Base-by-base conservation (phyloP, 2,329 filamentous ascomycete species). In the Waltergamsia citrina region DNA sequence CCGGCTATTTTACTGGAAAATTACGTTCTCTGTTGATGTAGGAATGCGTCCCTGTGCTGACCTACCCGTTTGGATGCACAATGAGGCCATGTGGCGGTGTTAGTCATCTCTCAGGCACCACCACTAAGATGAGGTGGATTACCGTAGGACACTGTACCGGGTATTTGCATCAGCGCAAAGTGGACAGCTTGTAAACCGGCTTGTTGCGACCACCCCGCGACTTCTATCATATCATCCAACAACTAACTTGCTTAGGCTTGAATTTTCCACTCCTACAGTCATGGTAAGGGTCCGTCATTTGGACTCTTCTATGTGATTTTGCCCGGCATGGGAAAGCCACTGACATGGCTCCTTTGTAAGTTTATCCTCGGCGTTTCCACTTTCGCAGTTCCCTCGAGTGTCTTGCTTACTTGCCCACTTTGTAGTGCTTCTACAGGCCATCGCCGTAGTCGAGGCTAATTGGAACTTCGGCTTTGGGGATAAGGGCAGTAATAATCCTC, bases 341-440 rank as follows among this genome's bases (percentile, higher is more conserved):
- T 59, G 37, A 37, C 62, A 32, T 64, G 58, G 53, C 42, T 64
- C 40, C 51, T 62, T 48, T 54, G 65, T 69, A 56, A 53, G 61
- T 50, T 24, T 8, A 23, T 27, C 41, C 31, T 22, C 18, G 7
- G 17, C 29, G 38, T 39, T 24, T 16, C n/a, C n/a, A n/a, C n/a
- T n/a, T n/a, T n/a, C n/a, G n/a, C n/a, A n/a, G n/a, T n/a, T n/a
- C 26, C 34, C 19, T 22, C 16, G 15, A 17, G 15, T 35, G 31
- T 29, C 35, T 26, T 28, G 30, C 29, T 23, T 28, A 41, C 39
- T 39, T 43, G 39, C 49, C 52, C 36, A 55, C 44, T 30, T 34
- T 17, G 33, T 43, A 69, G 65, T 68, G 60, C 64, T 69, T 34
- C 56, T 60, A 61, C 65, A 69, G 63, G 55, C 50, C 30, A 48